phyloP scores from a whole-genome alignment of 208 protist species.

The Leishmania martiniquensis region DNA sequence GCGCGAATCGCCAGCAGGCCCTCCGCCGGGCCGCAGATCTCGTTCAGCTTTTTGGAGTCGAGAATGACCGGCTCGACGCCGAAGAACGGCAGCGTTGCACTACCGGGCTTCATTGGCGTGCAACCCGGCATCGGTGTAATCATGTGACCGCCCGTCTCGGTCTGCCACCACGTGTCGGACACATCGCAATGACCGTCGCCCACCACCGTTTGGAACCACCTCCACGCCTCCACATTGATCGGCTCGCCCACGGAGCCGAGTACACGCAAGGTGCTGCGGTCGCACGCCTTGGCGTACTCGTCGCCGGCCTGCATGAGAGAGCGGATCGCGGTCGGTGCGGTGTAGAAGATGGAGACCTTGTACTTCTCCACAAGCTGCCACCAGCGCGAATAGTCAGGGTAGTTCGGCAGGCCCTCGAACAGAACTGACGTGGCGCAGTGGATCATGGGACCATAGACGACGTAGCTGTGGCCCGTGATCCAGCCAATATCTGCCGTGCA shows the following conservation, averaged over 20 bases:
- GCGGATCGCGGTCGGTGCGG: slow-evolving; percentile 96
- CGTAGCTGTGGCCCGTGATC: slow-evolving; percentile 98
- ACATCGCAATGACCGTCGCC: slow-evolving; percentile 92
- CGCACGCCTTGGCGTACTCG: slow-evolving; percentile 63
- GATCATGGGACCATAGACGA: slow-evolving; percentile 97
- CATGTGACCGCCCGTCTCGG: slow-evolving; percentile 97
- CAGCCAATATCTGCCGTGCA: slow-evolving; percentile 93
- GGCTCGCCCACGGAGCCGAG: slow-evolving; percentile 98
- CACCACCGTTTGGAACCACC: slow-evolving; percentile 94
- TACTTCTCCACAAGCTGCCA: slow-evolving; percentile 96
- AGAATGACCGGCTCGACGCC: slow-evolving; percentile 94
- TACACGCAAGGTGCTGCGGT: slow-evolving; percentile 87
- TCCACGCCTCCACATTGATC: slow-evolving; percentile 95
- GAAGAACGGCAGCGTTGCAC: slow-evolving; percentile 97
- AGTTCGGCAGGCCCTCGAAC: slow-evolving; percentile 95
- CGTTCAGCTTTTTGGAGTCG: slow-evolving; percentile 55
- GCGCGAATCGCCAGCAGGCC: slow-evolving; percentile 89
- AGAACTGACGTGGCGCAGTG: slow-evolving; percentile 96
- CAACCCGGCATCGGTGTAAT: slow-evolving; percentile 95
- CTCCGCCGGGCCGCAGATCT: slow-evolving; percentile 61
- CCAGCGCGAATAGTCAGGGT: slow-evolving; percentile 86
- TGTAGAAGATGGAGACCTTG: slow-evolving; percentile 97
- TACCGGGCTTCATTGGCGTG: slow-evolving; percentile 95
- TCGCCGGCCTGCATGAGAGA: slow-evolving; percentile 82
- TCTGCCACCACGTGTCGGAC: slow-evolving; percentile 99